Base-by-base conservation (phyloP, 2,329 filamentous ascomycete genomes). In the Xylariaceae sp. region DNA sequence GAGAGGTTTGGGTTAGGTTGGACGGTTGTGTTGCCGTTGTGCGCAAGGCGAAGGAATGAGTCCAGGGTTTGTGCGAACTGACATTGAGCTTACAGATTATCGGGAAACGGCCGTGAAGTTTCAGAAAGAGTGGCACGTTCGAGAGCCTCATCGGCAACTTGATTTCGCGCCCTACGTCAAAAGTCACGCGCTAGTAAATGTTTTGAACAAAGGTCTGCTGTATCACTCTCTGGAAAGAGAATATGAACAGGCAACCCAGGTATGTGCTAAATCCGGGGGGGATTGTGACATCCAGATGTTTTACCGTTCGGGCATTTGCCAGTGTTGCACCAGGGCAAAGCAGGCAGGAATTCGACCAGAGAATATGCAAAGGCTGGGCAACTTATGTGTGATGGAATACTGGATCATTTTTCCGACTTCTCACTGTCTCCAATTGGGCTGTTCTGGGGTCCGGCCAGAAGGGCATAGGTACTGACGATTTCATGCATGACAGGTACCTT, bases 121-220 rank as follows among this genome's bases (percentile, higher is more conserved):
- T 51, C 77, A 81, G 56, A 81, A 81, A 59, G 78, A 83, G 65
- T 83, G 78, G 78, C 72, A 78, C 61, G 66, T 79, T 49, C 66
- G 70, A 54, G 69, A 76, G 61, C 78, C 78, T 52, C 76, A 81
- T 59, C 71, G 71, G 54, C 67, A 79, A 44, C 74, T 83, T 47
- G 67, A 73, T 44, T 83, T 82, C 61, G 78, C 78, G 58, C 73
- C 70, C 55, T 71, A 81, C 63, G 76, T 83, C 61, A 73, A 78
- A 61, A 74, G 70, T 52, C 76, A 81, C 63, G 76, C 78, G 51
- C 67, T 83, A 55, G 75, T 83, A 41, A 71, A 71, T 43, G 66
- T 80, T 48, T 62, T 83, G 50, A 81, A 82, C 61, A 75, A 76
- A 62, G 78, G 78, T 41, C 69, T 83, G 36, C 61, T 78, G 51